These are phyloP conservation scores for Triadica sebifera DNA, from an alignment of 345 rosid genomes.

Conservation along the genomic window DNA sequence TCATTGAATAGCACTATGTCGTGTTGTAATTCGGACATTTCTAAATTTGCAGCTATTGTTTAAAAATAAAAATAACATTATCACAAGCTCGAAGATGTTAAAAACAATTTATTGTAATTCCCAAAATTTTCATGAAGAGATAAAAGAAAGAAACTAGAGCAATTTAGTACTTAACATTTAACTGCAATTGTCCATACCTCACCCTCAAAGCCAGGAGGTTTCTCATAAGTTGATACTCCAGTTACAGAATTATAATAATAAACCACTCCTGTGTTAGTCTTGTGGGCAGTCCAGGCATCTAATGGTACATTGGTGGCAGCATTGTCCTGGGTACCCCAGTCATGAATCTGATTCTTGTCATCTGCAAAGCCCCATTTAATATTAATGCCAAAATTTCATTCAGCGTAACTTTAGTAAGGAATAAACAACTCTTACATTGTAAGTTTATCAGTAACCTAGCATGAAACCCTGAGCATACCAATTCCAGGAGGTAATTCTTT, in stretches of 20 bases:
- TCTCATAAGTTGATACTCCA: constrained; percentile 84
- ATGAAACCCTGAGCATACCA: constrained; percentile 79
- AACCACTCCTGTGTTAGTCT: constrained; percentile 67
- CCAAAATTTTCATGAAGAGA: neutral
- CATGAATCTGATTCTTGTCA: constrained; percentile 44
- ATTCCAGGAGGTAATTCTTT: constrained; percentile 59
- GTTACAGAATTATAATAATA: constrained; percentile 92
- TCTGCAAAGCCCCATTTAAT: constrained; percentile 48
- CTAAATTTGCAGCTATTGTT: neutral
- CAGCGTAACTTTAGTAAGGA: constrained; percentile 36
- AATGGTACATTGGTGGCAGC: constrained; percentile 38
- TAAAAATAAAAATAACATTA: neutral
- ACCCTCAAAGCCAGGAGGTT: constrained; percentile 68
- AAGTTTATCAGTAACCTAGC: constrained; percentile 61
- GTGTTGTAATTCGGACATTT: too few relatives aligned
- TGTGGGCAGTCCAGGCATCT: constrained; percentile 94
- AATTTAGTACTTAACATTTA: neutral
- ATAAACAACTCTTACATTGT: constrained; percentile 58
- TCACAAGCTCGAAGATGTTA: neutral
- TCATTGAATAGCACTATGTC: too few relatives aligned
- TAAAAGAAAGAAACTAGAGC: neutral
- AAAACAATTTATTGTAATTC: neutral
- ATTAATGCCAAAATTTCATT: constrained; percentile 39
- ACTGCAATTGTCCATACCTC: constrained; percentile 50
- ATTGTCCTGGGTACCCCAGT: constrained; percentile 31